Conservation (phyloP, 305 asterid genomes). For the Fraxinus floribunda region DNA sequence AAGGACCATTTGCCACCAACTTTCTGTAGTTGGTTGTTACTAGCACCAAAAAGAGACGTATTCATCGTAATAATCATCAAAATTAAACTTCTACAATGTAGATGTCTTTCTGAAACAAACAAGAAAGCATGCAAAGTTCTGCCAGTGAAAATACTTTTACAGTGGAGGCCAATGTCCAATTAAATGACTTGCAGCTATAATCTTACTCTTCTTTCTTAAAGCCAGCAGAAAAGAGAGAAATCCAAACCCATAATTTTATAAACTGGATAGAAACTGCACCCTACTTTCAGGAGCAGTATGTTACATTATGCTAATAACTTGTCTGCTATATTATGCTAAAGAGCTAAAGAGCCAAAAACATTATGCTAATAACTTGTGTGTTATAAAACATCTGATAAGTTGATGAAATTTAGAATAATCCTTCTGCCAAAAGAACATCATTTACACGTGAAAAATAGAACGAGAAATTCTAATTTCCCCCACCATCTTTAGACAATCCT, state of each 20-base stretch:
- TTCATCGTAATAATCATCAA: background rate
- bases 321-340: background rate
- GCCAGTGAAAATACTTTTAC: constrained; percentile 10
- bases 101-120: background rate
- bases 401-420: background rate
- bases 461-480: background rate
- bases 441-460: background rate
- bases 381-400: background rate
- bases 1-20: constrained; percentile 25
- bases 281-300: background rate
- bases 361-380: background rate
- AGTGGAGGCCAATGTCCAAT: background rate
- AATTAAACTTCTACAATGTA: background rate
- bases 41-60: background rate
- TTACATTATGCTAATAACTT: background rate
- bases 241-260: constrained; percentile 15
- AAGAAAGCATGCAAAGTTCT: constrained; percentile 6
- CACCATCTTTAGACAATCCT: background rate
- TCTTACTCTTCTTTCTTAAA: constrained; percentile 4
- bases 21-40: constrained; percentile 22
- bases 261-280: constrained; percentile 5
- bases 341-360: background rate
- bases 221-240: constrained; percentile 5
- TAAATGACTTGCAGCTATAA: background rate
- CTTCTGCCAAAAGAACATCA: background rate